phyloP scores from a whole-genome alignment of 495 filamentous ascomycete genomes.

The Extremus antarcticus region DNA sequence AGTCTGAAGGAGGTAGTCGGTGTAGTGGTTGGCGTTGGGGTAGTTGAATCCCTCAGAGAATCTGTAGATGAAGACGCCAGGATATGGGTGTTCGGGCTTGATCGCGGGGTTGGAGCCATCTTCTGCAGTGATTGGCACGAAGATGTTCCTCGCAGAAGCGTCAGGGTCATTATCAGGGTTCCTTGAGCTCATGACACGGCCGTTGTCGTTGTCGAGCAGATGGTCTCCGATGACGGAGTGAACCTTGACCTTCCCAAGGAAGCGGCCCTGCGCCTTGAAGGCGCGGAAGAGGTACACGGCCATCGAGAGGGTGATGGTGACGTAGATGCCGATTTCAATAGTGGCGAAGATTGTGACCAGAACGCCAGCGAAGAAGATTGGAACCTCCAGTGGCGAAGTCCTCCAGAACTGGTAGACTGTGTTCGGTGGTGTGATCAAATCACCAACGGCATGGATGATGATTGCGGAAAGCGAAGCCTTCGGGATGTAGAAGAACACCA shows the following conservation, averaged over 20 bases:
- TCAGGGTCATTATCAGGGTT: slow-evolving; percentile 11
- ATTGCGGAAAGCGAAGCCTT: slow-evolving; percentile 76
- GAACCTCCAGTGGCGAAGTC: slow-evolving; percentile 75
- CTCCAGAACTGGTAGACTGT: slow-evolving; percentile 94
- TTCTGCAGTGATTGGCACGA: slow-evolving; percentile 76
- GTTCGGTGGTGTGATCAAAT: slow-evolving; percentile 88
- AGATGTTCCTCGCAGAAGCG: slow-evolving; percentile 54
- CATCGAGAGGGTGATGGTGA: slow-evolving; percentile 61
- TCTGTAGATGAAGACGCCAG: slow-evolving; percentile 94
- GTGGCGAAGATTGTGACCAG: slow-evolving; percentile 76
- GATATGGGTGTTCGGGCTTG: slow-evolving; percentile 67
- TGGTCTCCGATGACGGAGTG: slow-evolving; percentile 84
- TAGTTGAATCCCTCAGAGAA: slow-evolving; percentile 97
- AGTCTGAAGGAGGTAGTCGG: slow-evolving; percentile 62
- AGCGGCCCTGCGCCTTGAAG: slow-evolving; percentile 73
- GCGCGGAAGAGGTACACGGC: slow-evolving; percentile 78
- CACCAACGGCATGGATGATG: slow-evolving; percentile 95
- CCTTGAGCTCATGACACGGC: slow-evolving; percentile 5
- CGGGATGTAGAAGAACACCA: slow-evolving; percentile 93
- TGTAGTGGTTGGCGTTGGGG: slow-evolving; percentile 84
- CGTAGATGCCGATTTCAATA: slow-evolving; percentile 91
- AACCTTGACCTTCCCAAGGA: slow-evolving; percentile 79
- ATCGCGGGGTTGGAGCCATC: slow-evolving; percentile 89
- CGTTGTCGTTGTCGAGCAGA: slow-evolving; percentile 50
- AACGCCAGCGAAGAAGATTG: slow-evolving; percentile 93